These are phyloP conservation scores for Hypoxylon rickii DNA, from an alignment of 495 filamentous ascomycete genomes.

Conservation along the genomic window DNA sequence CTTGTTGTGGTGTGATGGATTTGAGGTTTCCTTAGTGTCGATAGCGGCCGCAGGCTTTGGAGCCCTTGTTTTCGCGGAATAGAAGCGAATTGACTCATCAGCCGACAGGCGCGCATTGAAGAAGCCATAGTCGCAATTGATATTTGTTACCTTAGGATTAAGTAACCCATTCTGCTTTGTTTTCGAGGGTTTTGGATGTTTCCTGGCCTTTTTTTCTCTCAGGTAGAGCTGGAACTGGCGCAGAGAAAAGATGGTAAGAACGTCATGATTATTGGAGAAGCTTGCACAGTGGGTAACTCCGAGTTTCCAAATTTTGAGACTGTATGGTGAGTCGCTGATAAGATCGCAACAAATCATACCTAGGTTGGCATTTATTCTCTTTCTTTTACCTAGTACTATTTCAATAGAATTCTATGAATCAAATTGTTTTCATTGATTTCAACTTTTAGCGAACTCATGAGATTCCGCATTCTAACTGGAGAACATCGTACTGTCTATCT, in stretches of 20 bases:
- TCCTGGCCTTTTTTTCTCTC: background rate
- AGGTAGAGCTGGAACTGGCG: conserved; percentile 14
- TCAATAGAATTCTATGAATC: no score
- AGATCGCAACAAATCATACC: no score
- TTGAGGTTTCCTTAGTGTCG: conserved; percentile 5
- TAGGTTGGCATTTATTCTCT: no score
- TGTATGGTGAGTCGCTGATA: no score
- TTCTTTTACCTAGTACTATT: no score
- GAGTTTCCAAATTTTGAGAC: no score
- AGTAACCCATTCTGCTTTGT: conserved; percentile 26
- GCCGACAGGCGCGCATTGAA: conserved; percentile 23
- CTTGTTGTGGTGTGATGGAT: background rate
- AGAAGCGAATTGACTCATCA: conserved; percentile 13
- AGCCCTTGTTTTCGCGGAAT: conserved; percentile 16
- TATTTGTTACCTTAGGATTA: conserved; percentile 9
- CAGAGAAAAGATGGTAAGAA: conserved; percentile 27
- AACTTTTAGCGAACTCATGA: no score
- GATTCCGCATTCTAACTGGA: no score
- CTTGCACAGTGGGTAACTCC: conserved; percentile 2
- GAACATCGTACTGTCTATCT: no score
- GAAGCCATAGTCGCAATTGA: conserved; percentile 30
- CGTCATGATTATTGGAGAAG: conserved; percentile 31
- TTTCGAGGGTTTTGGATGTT: background rate
- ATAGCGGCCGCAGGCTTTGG: conserved; percentile 7
- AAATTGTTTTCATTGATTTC: no score